phyloP scores from a whole-genome alignment of 148 eudicot genomes.

The Camellia japonica region DNA sequence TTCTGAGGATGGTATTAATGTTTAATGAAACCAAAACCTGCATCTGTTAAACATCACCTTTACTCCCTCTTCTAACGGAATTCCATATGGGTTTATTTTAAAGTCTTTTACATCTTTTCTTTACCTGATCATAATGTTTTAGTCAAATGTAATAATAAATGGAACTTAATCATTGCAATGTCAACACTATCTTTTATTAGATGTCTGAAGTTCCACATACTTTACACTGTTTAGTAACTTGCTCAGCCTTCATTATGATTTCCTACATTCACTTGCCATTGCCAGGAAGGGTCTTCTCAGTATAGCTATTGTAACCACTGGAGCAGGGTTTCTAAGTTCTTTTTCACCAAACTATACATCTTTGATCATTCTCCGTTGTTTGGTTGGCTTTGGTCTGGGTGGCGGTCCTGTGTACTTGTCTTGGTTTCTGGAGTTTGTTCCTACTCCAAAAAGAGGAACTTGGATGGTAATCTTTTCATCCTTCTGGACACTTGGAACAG shows the following conservation, averaged over 20 bases:
- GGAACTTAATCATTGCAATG: too few species aligned
- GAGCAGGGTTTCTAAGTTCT: slow-evolving; percentile 37
- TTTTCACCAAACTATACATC: slow-evolving; percentile 37
- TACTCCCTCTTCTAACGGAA: not conserved
- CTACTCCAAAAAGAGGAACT: slow-evolving; percentile 36
- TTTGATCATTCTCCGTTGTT: slow-evolving; percentile 32
- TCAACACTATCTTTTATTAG: not conserved
- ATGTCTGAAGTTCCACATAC: too few species aligned
- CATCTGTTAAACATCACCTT: too few species aligned
- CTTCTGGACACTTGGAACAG: slow-evolving; percentile 55
- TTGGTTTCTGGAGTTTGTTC: slow-evolving; percentile 52
- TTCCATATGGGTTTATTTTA: too few species aligned
- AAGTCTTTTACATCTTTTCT: too few species aligned
- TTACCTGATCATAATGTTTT: too few species aligned
- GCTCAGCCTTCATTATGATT: not conserved
- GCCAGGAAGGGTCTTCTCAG: slow-evolving; percentile 41
- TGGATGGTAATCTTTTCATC: slow-evolving; percentile 49
- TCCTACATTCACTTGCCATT: not conserved
- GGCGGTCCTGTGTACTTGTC: slow-evolving; percentile 43
- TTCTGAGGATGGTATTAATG: not conserved
- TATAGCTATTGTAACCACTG: slow-evolving; percentile 35
- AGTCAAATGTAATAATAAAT: not conserved
- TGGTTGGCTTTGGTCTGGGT: slow-evolving; percentile 49
- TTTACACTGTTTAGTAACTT: not conserved
- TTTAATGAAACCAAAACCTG: too few species aligned